Conservation (phyloP, 352 stramenopile species). For the Phytophthora niederhauseri region DNA sequence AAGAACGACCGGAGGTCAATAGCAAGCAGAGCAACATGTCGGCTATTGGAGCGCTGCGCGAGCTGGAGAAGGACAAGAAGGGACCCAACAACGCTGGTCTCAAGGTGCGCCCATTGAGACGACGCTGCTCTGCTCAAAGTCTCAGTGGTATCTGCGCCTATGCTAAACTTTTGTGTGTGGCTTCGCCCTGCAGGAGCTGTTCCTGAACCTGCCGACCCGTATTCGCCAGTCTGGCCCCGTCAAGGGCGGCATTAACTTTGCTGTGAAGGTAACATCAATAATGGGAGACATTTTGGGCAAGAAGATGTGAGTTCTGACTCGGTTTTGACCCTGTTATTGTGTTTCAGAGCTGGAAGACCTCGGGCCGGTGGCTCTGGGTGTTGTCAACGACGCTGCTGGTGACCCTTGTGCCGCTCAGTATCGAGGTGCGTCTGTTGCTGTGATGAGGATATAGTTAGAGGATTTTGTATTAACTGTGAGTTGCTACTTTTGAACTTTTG, state of each 20-base stretch:
- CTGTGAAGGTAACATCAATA: conserved; percentile 39
- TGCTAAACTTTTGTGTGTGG: conserved; percentile 14
- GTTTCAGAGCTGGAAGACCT: conserved; percentile 57
- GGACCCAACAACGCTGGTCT: conserved; percentile 58
- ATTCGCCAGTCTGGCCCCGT: conserved; percentile 71
- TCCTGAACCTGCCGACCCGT: conserved; percentile 70
- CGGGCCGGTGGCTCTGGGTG: conserved; percentile 79
- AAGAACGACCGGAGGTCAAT: conserved; percentile 25
- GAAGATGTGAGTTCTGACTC: conserved; percentile 8
- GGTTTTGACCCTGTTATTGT: conserved; percentile 16
- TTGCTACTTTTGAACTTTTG: conserved; percentile 2
- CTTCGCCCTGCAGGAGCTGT: conserved; percentile 52
- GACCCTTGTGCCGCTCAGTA: conserved; percentile 84
- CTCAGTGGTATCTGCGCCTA: neutral
- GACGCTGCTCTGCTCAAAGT: neutral
- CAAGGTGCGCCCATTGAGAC: conserved; percentile 39
- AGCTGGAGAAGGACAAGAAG: conserved; percentile 90
- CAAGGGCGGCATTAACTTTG: conserved; percentile 65
- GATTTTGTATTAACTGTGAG: conserved; percentile 5
- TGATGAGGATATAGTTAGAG: neutral
- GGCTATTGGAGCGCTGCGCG: conserved; percentile 78
- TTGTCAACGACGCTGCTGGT: conserved; percentile 85
- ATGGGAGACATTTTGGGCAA: neutral
- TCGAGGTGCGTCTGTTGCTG: conserved; percentile 60
- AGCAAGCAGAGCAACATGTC: conserved; percentile 58